phyloP scores from a whole-genome alignment of 495 filamentous ascomycete genomes.

The Lasiosphaeria ovina region DNA sequence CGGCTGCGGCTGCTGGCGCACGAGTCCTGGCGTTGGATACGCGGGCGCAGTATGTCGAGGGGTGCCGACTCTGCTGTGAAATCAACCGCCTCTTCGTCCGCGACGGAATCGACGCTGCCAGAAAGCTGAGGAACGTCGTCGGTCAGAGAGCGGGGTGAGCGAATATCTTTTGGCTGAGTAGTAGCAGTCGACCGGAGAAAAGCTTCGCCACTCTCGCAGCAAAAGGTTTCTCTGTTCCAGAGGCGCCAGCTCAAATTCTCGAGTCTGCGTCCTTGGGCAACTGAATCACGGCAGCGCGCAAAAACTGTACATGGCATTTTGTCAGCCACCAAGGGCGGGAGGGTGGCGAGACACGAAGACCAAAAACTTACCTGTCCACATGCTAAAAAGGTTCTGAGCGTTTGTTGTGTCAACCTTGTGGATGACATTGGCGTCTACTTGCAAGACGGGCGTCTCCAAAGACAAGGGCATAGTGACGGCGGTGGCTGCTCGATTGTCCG shows the following conservation, averaged over 20 bases:
- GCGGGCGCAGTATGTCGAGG: conserved; percentile 57
- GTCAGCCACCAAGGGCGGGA: conserved; percentile 8
- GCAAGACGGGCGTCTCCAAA: conserved; percentile 57
- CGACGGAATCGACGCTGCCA: conserved; percentile 82
- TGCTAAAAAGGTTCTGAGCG: conserved; percentile 89
- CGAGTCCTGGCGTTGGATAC: conserved; percentile 55
- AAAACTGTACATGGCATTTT: conserved; percentile 64
- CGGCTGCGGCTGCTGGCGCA: conserved; percentile 59
- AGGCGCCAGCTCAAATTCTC: conserved; percentile 96
- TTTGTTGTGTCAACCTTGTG: conserved; percentile 93
- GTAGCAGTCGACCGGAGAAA: conserved; percentile 36
- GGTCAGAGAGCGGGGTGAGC: conserved; percentile 20
- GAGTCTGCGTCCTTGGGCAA: conserved; percentile 87
- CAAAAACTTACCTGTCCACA: conserved; percentile 86
- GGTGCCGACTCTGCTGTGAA: conserved; percentile 56
- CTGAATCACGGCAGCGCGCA: conserved; percentile 88
- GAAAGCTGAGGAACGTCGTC: conserved; percentile 80
- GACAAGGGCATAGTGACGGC: conserved; percentile 32
- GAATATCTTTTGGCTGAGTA: conserved; percentile 49
- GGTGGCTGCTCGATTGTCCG: conserved; percentile 32
- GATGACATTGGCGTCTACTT: conserved; percentile 81
- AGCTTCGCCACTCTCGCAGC: conserved; percentile 62
- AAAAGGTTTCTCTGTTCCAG: conserved; percentile 96
- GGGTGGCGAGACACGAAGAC: background rate
- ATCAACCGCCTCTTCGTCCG: conserved; percentile 73